phyloP scores from a whole-genome alignment of 129 eudicot genomes.

The Flaveria brownii region DNA sequence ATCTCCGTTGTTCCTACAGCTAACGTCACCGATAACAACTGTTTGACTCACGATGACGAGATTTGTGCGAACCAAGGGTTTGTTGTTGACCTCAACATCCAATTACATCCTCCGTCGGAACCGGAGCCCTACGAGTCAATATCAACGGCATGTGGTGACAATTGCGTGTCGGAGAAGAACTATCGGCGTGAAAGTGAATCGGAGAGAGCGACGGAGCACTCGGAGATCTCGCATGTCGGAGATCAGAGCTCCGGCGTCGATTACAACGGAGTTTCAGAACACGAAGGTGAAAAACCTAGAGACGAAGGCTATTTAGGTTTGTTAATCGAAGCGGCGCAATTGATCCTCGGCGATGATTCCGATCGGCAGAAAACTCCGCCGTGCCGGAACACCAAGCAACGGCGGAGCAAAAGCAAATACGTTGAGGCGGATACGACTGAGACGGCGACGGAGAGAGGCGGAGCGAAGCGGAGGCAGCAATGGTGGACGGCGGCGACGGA shows the following conservation, averaged over 20 bases:
- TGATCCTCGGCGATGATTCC: constrained; percentile 43
- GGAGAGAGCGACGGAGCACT: constrained; percentile 34
- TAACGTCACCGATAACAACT: constrained; percentile 16
- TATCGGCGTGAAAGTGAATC: constrained; percentile 4
- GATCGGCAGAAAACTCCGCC: constrained; percentile 6
- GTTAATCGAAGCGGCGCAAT: constrained; percentile 55
- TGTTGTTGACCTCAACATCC: constrained; percentile 35
- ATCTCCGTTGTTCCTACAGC: constrained; percentile 36
- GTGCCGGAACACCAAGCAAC: neutral
- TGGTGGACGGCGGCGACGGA: constrained; percentile 43
- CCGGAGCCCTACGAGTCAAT: neutral
- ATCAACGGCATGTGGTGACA: neutral
- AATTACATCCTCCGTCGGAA: constrained; percentile 24
- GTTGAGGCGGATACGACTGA: neutral
- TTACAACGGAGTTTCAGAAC: constrained; percentile 18
- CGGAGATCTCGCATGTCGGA: constrained; percentile 38
- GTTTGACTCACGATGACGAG: neutral
- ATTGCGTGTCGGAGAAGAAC: constrained; percentile 1
- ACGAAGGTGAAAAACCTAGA: constrained; percentile 16
- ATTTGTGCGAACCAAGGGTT: constrained; percentile 21
- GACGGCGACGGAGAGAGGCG: constrained; percentile 15
- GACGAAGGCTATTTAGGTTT: constrained; percentile 39
- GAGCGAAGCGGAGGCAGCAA: constrained; percentile 19
- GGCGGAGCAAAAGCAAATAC: neutral
- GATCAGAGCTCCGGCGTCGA: constrained; percentile 37